These are phyloP conservation scores for Setaria italica DNA, from an alignment of 202 grass and related monocot genomes.

Conservation along the genomic window DNA sequence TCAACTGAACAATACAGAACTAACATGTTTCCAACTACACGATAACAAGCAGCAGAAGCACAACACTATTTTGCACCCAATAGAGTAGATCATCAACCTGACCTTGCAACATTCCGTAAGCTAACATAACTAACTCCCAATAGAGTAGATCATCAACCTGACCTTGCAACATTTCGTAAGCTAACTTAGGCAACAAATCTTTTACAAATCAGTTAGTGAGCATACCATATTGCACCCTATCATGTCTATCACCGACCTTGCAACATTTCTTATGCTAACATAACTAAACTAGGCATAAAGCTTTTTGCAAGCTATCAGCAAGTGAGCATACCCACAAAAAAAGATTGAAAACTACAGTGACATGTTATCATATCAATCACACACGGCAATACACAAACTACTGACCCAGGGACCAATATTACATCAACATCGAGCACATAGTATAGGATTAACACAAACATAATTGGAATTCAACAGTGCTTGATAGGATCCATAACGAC, in stretches of 20 bases:
- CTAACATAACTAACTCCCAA: too few species aligned
- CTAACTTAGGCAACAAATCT: too few species aligned
- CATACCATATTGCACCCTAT: too few species aligned
- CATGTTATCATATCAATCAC: background rate
- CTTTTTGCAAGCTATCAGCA: background rate
- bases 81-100: too few species aligned
- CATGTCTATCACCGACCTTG: too few species aligned
- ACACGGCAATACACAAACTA: background rate
- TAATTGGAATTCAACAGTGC: conserved; percentile 37
- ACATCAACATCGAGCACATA: background rate
- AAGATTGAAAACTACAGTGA: background rate
- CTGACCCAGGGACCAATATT: background rate
- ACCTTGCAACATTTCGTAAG: too few species aligned
- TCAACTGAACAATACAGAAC: too few species aligned
- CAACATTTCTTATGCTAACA: too few species aligned
- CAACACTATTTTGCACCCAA: background rate
- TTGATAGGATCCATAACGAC: conserved; percentile 23
- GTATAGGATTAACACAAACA: conserved; percentile 37
- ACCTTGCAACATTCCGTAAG: too few species aligned
- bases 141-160: too few species aligned
- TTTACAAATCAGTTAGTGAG: too few species aligned
- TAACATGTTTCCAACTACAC: too few species aligned
- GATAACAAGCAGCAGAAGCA: background rate
- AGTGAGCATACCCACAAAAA: background rate
- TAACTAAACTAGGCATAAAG: background rate